Conservation (phyloP, 495 filamentous ascomycete genomes). For the Diplogelasinospora grovesii region DNA sequence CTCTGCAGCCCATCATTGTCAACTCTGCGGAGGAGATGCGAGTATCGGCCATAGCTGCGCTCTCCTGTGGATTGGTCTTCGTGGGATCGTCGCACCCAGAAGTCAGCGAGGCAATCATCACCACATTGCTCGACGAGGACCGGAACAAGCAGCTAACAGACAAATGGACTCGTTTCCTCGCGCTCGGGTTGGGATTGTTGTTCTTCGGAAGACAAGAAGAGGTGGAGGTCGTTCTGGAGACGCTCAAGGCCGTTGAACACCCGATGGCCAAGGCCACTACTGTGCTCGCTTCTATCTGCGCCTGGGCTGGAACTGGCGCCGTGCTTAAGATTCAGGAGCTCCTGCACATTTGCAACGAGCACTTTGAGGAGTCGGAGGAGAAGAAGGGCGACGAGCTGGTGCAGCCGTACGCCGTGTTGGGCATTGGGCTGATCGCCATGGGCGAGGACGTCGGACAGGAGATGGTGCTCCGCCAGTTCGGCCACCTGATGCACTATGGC, state of each 20-base stretch:
- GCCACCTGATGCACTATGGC: slow-evolving; percentile 98
- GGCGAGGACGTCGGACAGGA: slow-evolving; percentile 97
- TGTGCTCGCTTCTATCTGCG: slow-evolving; percentile 89
- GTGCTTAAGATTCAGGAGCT: slow-evolving; percentile 95
- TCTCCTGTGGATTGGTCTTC: slow-evolving; percentile 84
- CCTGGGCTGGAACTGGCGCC: slow-evolving; percentile 94
- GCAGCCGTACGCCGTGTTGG: slow-evolving; percentile 92
- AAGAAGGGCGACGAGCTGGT: slow-evolving; percentile 91
- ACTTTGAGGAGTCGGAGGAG: slow-evolving; percentile 84
- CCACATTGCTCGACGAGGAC: slow-evolving; percentile 86
- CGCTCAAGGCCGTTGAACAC: slow-evolving; percentile 90
- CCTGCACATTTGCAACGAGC: slow-evolving; percentile 93
- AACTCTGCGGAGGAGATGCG: slow-evolving; percentile 85
- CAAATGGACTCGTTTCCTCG: slow-evolving; percentile 97
- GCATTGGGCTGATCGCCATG: slow-evolving; percentile 92
- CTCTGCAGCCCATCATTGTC: slow-evolving; percentile 76
- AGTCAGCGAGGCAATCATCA: slow-evolving; percentile 81
- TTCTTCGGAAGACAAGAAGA: slow-evolving; percentile 97
- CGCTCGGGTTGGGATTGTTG: slow-evolving; percentile 84
- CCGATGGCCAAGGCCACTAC: slow-evolving; percentile 88
- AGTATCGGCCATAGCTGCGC: slow-evolving; percentile 89
- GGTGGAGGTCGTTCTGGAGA: slow-evolving; percentile 90
- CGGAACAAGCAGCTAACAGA: slow-evolving; percentile 81
- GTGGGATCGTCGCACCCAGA: slow-evolving; percentile 87
- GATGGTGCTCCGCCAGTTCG: slow-evolving; percentile 96